Percentiles rank a stretch among this genome's conserved stretches.
These are phyloP conservation scores for Chenopodium formosanum DNA, from an alignment of 148 eudicot species.

Conservation along the genomic window DNA sequence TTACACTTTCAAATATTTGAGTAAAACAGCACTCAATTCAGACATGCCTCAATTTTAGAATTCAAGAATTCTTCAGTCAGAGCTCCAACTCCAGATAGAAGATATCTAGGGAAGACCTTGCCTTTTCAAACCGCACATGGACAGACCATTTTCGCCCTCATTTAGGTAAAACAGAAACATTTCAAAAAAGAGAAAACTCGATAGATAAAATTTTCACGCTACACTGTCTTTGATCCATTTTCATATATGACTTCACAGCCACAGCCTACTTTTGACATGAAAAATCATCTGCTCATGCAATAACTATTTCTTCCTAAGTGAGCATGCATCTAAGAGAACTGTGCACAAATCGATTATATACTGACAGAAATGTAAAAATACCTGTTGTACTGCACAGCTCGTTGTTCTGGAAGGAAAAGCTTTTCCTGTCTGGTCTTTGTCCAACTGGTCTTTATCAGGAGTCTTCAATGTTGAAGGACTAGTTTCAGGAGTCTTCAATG, in stretches of 20 bases:
- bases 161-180: background rate
- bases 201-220: background rate
- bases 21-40: too few species aligned
- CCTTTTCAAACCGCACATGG: background rate
- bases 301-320: background rate
- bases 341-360: background rate
- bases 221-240: background rate
- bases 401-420: constrained; percentile 22
- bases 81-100: background rate
- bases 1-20: too few species aligned
- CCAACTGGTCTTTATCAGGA: background rate
- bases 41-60: background rate
- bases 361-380: constrained; percentile 6
- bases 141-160: background rate
- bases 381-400: constrained; percentile 30
- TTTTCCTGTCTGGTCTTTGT: constrained; percentile 21
- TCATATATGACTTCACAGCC: background rate
- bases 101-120: background rate
- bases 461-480: constrained; percentile 23
- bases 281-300: background rate
- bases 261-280: background rate
- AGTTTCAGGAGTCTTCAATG: constrained; percentile 14
- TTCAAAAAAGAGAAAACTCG: background rate
- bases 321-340: background rate
- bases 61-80: background rate